Evolutionary conservation across 2,329 filamentous ascomycete species (phyloP), one percentile per base, ranked within the genome.

Genomic region (Colletotrichum salicis): DNA sequence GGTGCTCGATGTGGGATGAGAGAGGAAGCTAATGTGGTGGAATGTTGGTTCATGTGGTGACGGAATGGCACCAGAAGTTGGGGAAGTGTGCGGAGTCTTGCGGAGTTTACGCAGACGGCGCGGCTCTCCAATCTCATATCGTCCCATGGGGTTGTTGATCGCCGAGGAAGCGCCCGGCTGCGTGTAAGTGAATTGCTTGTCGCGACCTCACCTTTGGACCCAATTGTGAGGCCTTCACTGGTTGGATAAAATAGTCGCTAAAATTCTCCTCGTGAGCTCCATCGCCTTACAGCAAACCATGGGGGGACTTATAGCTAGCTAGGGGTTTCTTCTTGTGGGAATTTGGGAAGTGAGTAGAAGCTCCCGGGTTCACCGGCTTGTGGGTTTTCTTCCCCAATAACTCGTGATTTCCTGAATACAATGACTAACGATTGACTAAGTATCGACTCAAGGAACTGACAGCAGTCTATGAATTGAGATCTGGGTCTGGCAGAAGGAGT

Each of bases 21-120:
- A 55, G 13, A 45, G 19, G 2, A 15, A 22, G n/a, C 35, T 2
- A n/a, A 51, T 19, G 45, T 10, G 19, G 60, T 48, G 24, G 37
- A 24, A 57, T 12, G 33, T 37, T 51, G 37, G n/a, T 37, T 56
- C 3, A 13, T 37, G 41, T 10, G 15, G 55, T 68, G 64, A 71
- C 69, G 64, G 33, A 62, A 71, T 63, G 63, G 68, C 19, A 19
- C 15, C 51, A 35, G 48, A 37, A 11, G 57, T 70, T 67, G 41
- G 64, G 55, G 52, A 12, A 58, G 22, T 19, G 51, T 71, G 68
- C 69, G 69, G 69, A 71, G 69, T 68, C 58, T 68, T 57, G 68
- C 68, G 68, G 68, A 71, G 64, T 61, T 27, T 57, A 48, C 35
- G 51, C n/a, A 31, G 37, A 27, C 51, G 63, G 57, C 64, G 57